Evolutionary conservation across 2,329 filamentous ascomycete species (phyloP), one percentile per base, ranked within the genome.

Genomic region (Chalaropsis thielavioides): DNA sequence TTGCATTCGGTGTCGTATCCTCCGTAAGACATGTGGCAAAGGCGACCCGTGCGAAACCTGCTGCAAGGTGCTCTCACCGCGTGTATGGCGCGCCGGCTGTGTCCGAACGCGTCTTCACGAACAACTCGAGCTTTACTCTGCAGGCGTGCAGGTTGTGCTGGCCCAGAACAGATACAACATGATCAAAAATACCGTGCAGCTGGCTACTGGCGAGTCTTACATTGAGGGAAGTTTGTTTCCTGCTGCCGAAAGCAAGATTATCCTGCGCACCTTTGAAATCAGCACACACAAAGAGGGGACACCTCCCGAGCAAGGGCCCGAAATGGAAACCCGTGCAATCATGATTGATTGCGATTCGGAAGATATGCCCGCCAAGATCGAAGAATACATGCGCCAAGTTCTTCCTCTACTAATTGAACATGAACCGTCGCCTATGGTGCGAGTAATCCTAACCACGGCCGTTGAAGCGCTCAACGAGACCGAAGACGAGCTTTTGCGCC

Each of bases 21-120:
- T 87, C 43, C 79, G 84, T 66, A 87, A 87, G 74, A 84, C 82
- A 1, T 87, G 84, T 70, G 84, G 83, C n/a, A 80, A 79, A 66
- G 84, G 82, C 40, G 81, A 78, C 6, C 83, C 84, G 0, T 87
- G 84, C 69, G 79, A 82, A 63, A 83, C 83, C 1, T 87, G 84
- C 68, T 79, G 80, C 67, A 85, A 83, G 70, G 83, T 87, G 0
- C 74, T 86, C 46, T 79, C 81, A 2, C 83, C 84, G 0, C 79
- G 84, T 8, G 79, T 87, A n/a, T 87, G 84, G 84, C 81, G 80
- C 67, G 81, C 80, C 2, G 81, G 82, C 10, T 87, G 84, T 70
- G 80, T 86, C 27, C 79, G 84, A 59, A 85, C 83, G 7, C 81
- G 82, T 63, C 76, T 87, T 22, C 81, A 81, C 7, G 82, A 85